Percentiles rank a stretch among this genome's conserved stretches.
phyloP scores from a whole-genome alignment of 106 monocot species.

The Gastrodia elata region DNA sequence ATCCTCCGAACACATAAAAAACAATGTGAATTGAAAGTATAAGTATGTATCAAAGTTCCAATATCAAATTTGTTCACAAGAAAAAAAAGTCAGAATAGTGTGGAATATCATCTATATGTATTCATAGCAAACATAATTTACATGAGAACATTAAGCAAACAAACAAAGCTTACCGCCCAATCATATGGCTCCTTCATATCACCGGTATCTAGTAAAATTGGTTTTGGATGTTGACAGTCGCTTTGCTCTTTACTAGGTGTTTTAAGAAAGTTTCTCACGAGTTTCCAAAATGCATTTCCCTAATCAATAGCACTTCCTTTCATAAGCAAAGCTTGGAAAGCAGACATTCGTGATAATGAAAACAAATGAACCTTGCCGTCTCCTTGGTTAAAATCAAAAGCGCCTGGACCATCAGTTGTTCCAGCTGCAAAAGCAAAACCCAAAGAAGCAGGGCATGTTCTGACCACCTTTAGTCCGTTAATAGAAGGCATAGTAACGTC shows the following conservation, averaged over 20 bases:
- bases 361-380: constrained; percentile 53
- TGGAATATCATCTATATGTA: neutral
- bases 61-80: neutral
- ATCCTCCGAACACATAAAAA: neutral
- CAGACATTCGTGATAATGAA: neutral
- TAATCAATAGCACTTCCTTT: constrained; percentile 16
- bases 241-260: constrained; percentile 61
- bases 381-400: constrained; percentile 89
- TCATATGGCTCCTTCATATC: constrained; percentile 88
- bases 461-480: constrained; percentile 24
- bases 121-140: neutral
- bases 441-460: constrained; percentile 93
- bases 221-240: constrained; percentile 77
- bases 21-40: constrained; percentile 1
- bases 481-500: constrained; percentile 40
- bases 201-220: constrained; percentile 89
- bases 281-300: constrained; percentile 91
- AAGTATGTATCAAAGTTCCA: neutral
- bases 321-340: neutral
- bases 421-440: constrained; percentile 97
- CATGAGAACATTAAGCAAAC: neutral
- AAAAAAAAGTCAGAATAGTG: neutral
- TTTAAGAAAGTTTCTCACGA: constrained; percentile 71
- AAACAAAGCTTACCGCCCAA: constrained; percentile 70
- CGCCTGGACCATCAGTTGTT: constrained; percentile 96